Evolutionary conservation across 768 basidiomycete genomes (phyloP), one percentile per base, ranked within the genome.

Genomic region (Podaxis sp.): DNA sequence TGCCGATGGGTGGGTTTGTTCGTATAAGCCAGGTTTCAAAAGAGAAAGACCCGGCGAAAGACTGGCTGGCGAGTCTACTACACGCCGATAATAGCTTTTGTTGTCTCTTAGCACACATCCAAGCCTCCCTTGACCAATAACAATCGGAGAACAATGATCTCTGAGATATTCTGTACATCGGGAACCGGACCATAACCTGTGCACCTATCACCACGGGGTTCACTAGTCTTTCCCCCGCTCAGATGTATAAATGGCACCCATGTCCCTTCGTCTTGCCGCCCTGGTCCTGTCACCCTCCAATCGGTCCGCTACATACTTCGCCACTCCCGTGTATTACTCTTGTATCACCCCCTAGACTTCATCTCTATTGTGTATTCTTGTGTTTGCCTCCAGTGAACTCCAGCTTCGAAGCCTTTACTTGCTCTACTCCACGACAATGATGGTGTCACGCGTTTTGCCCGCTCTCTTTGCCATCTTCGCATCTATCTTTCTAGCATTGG

Each of bases 401-500:
- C 55, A 58, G 59, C 46, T 66, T 51, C 13, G 37, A 49, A 48
- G 41, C 28, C 28, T 40, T 62, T 30, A 62, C 64, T 13, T 6
- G 20, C 54, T 26, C n/a, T 20, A 58, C 64, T 56, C 54, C 52
- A 58, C 46, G 20, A 64, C 40, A 50, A 48, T 49, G 57, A 67
- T 58, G 64, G 83, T 81, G 78, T 78, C 76, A 66, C 77, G 76
- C 71, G 56, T 79, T 66, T 70, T 75, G 38, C 20, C 74, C 58
- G 65, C 76, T 56, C 49, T 76, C 64, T 69, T 78, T 64, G 69
- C 78, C 30, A 65, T 87, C 69, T 75, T 81, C 71, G 71, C 79
- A 57, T 75, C 79, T 66, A 52, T 83, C 63, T 67, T 81, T 61
- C 65, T 78, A 55, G 70, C 72, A 44, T 67, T 82, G 63, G 84